Base-by-base conservation (phyloP, 352 stramenopile genomes). In the Pseudoperonospora humuli region DNA sequence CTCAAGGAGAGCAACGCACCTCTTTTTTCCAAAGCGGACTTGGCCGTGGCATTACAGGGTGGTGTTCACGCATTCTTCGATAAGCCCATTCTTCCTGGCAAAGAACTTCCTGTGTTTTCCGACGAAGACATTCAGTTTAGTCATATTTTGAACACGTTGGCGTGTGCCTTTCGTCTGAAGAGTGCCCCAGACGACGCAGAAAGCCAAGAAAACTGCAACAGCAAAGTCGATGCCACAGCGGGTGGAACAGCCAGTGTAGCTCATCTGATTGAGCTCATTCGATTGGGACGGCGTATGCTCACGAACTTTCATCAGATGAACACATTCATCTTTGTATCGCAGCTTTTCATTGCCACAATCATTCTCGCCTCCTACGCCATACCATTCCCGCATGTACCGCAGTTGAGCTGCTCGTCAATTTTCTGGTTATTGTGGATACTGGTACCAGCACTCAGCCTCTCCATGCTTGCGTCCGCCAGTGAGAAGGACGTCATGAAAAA, bases 241-340 rank as follows among this genome's bases (percentile, higher is more conserved):
- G 52, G 54, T 3, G 57, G 57, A 39, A 66, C 64, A 17, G 59
- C 70, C 7, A 82, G 63, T 35, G 53, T 89, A 26, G 64, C 72
- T 7, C 72, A 86, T 48, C 31, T 93, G 37, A 77, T 93, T 26
- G 81, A 90, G 39, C 69, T 93, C 9, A 84, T 93, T 32, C 74
- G 81, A 0, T 58, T 93, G 6, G 81, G 81, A 4, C 71, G 81
- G 5, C 72, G 68, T 11, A 69, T 90, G 64, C 65, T 93, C n/a
- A 86, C 75, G 11, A 93, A 93, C 43, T 88, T 85, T 17, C 65
- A 84, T 39, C 77, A 90, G 57, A 75, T 90, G 62, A 70, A 86
- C 42, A 61, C 73, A 10, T 93, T 86, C 44, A 89, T 90, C 39
- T 93, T 90, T 39, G 74, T 93, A 6, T 90, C 79, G 31, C 77